Conservation (phyloP, 164 flowering plant species). For the Buxus sempervirens region DNA sequence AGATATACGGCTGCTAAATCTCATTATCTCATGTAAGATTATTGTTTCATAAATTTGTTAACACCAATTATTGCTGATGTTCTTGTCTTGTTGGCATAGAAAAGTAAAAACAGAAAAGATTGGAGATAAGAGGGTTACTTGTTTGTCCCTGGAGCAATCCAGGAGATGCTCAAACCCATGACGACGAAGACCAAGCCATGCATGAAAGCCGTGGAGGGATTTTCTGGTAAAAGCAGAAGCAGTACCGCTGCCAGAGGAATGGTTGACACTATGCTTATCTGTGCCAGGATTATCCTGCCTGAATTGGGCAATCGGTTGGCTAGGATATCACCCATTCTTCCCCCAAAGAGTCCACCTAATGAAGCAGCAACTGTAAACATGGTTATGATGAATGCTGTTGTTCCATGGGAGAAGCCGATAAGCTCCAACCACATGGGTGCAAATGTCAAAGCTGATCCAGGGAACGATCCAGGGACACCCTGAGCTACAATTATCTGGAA, state of each 20-base stretch:
- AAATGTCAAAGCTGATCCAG: constrained; percentile 92
- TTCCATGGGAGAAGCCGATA: constrained; percentile 72
- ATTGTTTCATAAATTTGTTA: too few species aligned
- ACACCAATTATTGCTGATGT: too few species aligned
- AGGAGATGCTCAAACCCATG: constrained; percentile 75
- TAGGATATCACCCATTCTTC: constrained; percentile 77
- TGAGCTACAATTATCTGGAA: constrained; percentile 91
- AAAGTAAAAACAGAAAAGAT: too few species aligned
- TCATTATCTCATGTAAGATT: too few species aligned
- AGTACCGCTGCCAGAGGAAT: constrained; percentile 86
- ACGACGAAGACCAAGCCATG: constrained; percentile 62
- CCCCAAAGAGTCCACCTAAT: constrained; percentile 86
- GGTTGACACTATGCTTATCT: constrained; percentile 84
- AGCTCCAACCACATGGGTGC: constrained; percentile 95
- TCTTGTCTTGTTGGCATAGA: too few species aligned
- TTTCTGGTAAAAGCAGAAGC: constrained; percentile 57
- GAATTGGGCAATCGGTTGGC: constrained; percentile 63
- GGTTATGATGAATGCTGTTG: constrained; percentile 64
- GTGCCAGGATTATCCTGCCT: constrained; percentile 81
- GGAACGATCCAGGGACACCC: constrained; percentile 86
- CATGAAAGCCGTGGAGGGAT: constrained; percentile 53
- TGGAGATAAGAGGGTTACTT: constrained; percentile 44
- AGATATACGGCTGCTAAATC: too few species aligned
- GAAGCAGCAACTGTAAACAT: constrained; percentile 63
- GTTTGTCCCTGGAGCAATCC: constrained; percentile 92